A percentile compares a stretch with the other conserved stretches of the same genome.
These are phyloP conservation scores for Aspergillus pseudotamarii DNA, from an alignment of 2,329 filamentous ascomycete genomes.

Conservation along the genomic window DNA sequence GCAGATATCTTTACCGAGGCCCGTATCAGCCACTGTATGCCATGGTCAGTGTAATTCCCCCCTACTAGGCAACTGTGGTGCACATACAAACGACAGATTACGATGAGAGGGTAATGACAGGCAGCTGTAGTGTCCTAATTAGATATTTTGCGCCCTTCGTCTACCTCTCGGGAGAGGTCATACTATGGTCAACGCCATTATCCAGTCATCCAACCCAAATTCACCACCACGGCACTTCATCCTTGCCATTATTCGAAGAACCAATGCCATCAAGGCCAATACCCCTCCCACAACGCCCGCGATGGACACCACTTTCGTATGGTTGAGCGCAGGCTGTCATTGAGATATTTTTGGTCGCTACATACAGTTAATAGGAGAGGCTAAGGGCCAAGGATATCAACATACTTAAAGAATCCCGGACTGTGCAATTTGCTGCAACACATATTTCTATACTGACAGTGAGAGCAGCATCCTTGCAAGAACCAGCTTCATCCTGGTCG, in stretches of 20 bases:
- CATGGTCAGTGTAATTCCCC: neutral
- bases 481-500: neutral
- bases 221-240: slow-evolving; percentile 36
- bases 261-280: slow-evolving; percentile 37
- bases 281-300: slow-evolving; percentile 38
- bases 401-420: slow-evolving; percentile 42
- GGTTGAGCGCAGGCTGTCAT: slow-evolving; percentile 40
- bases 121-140: slow-evolving; percentile 9
- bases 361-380: slow-evolving; percentile 11
- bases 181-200: slow-evolving; percentile 38
- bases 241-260: slow-evolving; percentile 42
- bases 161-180: neutral
- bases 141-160: neutral
- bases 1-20: slow-evolving; percentile 52
- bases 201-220: slow-evolving; percentile 46
- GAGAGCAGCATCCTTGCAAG: slow-evolving; percentile 23
- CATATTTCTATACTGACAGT: slow-evolving; percentile 37
- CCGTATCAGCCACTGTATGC: slow-evolving; percentile 40
- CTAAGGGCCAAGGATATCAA: neutral
- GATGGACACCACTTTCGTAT: slow-evolving; percentile 32
- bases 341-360: slow-evolving; percentile 48
- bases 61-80: neutral
- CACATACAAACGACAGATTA: slow-evolving; percentile 31
- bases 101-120: slow-evolving; percentile 28
- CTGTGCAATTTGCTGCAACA: slow-evolving; percentile 38